phyloP scores from a whole-genome alignment of 1,284 basidiomycete species.

The Ustanciosporium gigantosporum region DNA sequence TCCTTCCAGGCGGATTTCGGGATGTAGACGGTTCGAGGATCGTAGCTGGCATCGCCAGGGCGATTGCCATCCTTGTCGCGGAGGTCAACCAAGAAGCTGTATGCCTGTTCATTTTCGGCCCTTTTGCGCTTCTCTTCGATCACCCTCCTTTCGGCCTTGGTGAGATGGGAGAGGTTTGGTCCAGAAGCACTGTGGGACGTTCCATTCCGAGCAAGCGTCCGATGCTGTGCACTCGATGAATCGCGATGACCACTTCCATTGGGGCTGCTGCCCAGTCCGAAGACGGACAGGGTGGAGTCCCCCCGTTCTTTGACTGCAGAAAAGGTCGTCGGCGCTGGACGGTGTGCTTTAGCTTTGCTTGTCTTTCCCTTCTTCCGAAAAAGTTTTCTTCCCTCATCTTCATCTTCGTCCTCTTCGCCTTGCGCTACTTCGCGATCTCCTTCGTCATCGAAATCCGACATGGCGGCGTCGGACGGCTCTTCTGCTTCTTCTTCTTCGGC shows the following conservation, averaged over 20 bases:
- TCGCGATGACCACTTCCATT: conserved; percentile 14
- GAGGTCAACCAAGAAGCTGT: conserved; percentile 76
- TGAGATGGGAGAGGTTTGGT: conserved; percentile 69
- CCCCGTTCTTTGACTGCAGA: too few relatives aligned
- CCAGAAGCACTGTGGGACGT: conserved; percentile 4
- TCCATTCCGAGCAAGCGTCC: conserved; percentile 4
- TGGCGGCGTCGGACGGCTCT: conserved; percentile 19
- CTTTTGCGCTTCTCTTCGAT: conserved; percentile 67
- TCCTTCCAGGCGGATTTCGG: conserved; percentile 77
- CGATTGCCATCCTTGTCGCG: conserved; percentile 81
- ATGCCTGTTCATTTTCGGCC: conserved; percentile 78
- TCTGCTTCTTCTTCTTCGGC: conserved; percentile 29
- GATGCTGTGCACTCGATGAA: too few relatives aligned
- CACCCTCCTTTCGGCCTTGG: conserved; percentile 78
- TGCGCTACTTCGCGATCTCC: not conserved
- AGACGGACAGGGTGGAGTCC: conserved; percentile 6
- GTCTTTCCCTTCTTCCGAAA: conserved; percentile 6
- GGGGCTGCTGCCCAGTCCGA: conserved; percentile 17
- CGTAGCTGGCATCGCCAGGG: conserved; percentile 84
- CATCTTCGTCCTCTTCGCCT: not conserved
- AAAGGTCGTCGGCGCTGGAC: not conserved
- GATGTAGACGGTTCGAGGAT: conserved; percentile 84
- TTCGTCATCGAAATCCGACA: conserved; percentile 11
- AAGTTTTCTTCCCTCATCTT: not conserved
- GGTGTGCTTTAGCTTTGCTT: conserved; percentile 18